Evolutionary conservation across 1,284 basidiomycete genomes (phyloP).

Genomic region (Mrakiaceae sp.): DNA sequence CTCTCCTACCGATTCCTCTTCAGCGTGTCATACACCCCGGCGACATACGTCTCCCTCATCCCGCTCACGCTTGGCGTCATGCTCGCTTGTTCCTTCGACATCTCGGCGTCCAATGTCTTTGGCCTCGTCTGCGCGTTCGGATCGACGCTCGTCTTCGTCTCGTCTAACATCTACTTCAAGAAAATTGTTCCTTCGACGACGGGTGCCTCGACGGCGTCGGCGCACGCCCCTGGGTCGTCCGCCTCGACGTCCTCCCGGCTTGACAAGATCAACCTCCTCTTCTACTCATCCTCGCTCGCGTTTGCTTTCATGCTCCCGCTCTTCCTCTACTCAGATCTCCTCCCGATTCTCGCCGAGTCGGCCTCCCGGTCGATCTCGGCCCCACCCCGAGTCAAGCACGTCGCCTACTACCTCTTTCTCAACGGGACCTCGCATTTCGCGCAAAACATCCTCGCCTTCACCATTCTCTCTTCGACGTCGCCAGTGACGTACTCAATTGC

Average conservation of each 20-base stretch:
- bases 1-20: constrained; percentile 86
- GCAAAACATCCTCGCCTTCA: constrained; percentile 95
- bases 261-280: constrained; percentile 92
- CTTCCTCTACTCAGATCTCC: constrained; percentile 78
- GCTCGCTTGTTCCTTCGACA: constrained; percentile 89
- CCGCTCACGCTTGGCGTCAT: constrained; percentile 93
- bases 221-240: constrained; percentile 22
- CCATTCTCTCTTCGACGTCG: constrained; percentile 87
- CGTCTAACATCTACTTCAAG: constrained; percentile 98
- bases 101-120: constrained; percentile 68
- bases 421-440: constrained; percentile 95
- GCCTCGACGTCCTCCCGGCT: constrained; percentile 44
- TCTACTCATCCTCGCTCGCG: constrained; percentile 90
- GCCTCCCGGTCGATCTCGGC: constrained; percentile 27
- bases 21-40: constrained; percentile 77
- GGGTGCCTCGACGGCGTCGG: constrained; percentile 27
- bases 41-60: constrained; percentile 87
- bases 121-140: constrained; percentile 86
- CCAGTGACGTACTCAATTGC: constrained; percentile 99
- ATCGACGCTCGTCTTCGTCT: constrained; percentile 90
- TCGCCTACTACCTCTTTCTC: constrained; percentile 62
- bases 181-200: constrained; percentile 74
- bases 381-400: constrained; percentile 18
- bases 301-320: constrained; percentile 90
- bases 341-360: constrained; percentile 46